Conservation (phyloP, 2,329 filamentous ascomycete species). For the Sphaerostilbella broomeana region DNA sequence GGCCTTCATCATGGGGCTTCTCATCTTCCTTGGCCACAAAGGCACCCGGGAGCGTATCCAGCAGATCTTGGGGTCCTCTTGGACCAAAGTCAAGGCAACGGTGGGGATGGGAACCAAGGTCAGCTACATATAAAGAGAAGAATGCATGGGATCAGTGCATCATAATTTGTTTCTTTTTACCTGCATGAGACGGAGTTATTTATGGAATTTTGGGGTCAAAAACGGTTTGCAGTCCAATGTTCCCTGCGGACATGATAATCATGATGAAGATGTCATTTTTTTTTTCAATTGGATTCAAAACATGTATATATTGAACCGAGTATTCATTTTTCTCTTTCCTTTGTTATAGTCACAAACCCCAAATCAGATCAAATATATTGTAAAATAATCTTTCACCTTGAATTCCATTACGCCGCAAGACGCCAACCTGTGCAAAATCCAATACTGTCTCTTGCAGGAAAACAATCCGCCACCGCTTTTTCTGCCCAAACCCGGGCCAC, state of each 20-base stretch:
- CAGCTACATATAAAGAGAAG: slow-evolving; percentile 68
- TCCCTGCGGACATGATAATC: slow-evolving; percentile 12
- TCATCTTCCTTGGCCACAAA: slow-evolving; percentile 67
- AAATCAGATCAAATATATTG: not conserved
- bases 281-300: not conserved
- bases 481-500: slow-evolving; percentile 44
- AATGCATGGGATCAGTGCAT: not conserved
- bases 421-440: slow-evolving; percentile 4
- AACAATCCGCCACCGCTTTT: slow-evolving; percentile 9
- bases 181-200: slow-evolving; percentile 25
- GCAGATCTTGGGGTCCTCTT: slow-evolving; percentile 60
- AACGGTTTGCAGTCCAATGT: slow-evolving; percentile 6
- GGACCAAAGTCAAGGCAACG: slow-evolving; percentile 76
- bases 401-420: slow-evolving; percentile 11
- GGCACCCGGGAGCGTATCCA: slow-evolving; percentile 69
- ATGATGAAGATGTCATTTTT: slow-evolving; percentile 11
- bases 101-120: slow-evolving; percentile 97
- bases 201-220: slow-evolving; percentile 10
- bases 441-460: slow-evolving; percentile 9
- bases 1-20: slow-evolving; percentile 71
- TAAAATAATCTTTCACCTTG: not conserved
- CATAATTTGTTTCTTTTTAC: no score
- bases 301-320: no score
- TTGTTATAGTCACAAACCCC: not conserved
- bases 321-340: not conserved